Percentiles rank a stretch among this genome's conserved stretches.
These are phyloP conservation scores for Radiomyces spectabilis DNA, from an alignment of 192 early-diverging fungal genomes.

Conservation along the genomic window DNA sequence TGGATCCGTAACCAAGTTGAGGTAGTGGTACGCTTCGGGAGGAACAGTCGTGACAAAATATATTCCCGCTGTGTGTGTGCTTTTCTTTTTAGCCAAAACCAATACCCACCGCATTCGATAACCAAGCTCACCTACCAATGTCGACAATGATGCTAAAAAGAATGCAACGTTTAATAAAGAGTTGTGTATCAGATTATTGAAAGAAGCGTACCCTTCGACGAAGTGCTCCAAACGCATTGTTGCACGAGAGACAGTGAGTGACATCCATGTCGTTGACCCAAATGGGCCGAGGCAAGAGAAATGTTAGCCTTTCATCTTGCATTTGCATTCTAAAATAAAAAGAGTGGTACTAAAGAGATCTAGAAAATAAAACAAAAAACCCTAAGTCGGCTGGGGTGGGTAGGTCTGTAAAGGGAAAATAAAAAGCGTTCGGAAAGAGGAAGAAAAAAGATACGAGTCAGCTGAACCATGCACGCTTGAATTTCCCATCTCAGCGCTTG, in stretches of 20 bases:
- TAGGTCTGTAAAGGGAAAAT: too few relatives aligned
- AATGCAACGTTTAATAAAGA: not conserved
- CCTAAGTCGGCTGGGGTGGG: too few relatives aligned
- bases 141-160: constrained; percentile 49
- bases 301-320: constrained; percentile 22
- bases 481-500: too few relatives aligned
- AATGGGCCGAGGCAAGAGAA: constrained; percentile 36
- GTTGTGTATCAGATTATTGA: not conserved
- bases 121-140: constrained; percentile 46
- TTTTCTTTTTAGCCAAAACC: not conserved
- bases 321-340: constrained; percentile 6
- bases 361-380: too few relatives aligned
- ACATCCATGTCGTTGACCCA: constrained; percentile 46
- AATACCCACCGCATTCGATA: too few relatives aligned
- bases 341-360: not conserved
- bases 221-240: constrained; percentile 32
- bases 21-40: constrained; percentile 42
- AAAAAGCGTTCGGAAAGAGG: too few relatives aligned
- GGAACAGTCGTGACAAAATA: constrained; percentile 50
- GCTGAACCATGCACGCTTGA: too few relatives aligned
- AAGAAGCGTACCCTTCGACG: constrained; percentile 35
- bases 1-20: constrained; percentile 42
- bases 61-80: constrained; percentile 36
- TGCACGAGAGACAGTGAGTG: constrained; percentile 32
- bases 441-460: too few relatives aligned